Conservation (phyloP, 495 filamentous ascomycete genomes). For the Platismatia glauca region DNA sequence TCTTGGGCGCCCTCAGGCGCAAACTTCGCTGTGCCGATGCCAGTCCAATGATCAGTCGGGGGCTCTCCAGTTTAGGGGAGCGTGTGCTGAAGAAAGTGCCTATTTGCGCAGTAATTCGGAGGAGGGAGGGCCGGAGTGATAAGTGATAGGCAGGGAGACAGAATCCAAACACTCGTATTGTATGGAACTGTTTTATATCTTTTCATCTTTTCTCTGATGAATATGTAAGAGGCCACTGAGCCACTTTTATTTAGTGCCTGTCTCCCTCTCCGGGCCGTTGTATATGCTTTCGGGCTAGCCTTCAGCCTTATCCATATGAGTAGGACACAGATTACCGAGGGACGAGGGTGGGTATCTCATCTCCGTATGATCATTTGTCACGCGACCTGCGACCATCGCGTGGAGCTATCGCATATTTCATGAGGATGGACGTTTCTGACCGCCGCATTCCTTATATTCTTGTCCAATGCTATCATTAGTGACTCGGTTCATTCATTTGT, state of each 20-base stretch:
- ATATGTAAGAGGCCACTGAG: not conserved
- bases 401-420: too few relatives aligned
- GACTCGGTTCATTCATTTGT: too few relatives aligned
- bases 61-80: not conserved
- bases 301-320: not conserved
- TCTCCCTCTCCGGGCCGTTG: not conserved
- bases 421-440: too few relatives aligned
- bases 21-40: not conserved
- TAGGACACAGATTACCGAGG: too few relatives aligned
- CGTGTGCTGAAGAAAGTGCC: not conserved
- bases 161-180: too few relatives aligned
- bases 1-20: conserved; percentile 1
- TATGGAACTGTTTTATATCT: not conserved
- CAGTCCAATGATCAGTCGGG: not conserved
- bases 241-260: not conserved
- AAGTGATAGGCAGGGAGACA: too few relatives aligned
- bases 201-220: too few relatives aligned
- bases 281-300: not conserved
- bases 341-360: too few relatives aligned
- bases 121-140: not conserved
- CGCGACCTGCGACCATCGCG: too few relatives aligned
- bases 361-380: too few relatives aligned
- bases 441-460: too few relatives aligned
- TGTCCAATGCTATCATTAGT: too few relatives aligned
- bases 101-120: not conserved